Percentiles rank a stretch among this genome's conserved stretches.
Conservation (phyloP, 345 rosid genomes). For the Lumnitzera littorea region DNA sequence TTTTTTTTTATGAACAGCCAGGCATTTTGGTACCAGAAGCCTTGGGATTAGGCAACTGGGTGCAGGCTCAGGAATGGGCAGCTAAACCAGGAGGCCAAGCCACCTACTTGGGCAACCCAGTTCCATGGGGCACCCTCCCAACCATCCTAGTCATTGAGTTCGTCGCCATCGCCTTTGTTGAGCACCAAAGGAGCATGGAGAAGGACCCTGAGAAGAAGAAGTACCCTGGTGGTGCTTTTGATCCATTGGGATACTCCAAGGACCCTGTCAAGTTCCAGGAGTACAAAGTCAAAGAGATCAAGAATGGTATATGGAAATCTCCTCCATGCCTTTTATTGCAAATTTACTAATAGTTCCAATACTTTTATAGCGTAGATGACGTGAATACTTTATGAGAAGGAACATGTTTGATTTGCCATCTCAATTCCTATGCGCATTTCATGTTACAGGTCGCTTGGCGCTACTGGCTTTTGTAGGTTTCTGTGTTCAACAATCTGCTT, state of each 20-base stretch:
- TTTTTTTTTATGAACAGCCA: conserved; percentile 40
- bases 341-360: too few relatives aligned
- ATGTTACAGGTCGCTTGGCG: conserved; percentile 66
- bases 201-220: conserved; percentile 91
- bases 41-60: conserved; percentile 97
- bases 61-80: conserved; percentile 97
- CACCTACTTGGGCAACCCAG: conserved; percentile 87
- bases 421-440: background rate
- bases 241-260: conserved; percentile 92
- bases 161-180: conserved; percentile 76
- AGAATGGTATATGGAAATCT: conserved; percentile 46
- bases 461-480: conserved; percentile 89
- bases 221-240: conserved; percentile 98
- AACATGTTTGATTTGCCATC: too few relatives aligned
- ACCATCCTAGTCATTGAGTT: conserved; percentile 80
- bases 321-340: background rate
- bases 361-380: too few relatives aligned
- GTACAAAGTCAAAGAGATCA: conserved; percentile 86
- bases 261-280: conserved; percentile 91
- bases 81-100: conserved; percentile 96
- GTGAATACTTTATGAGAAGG: too few relatives aligned
- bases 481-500: conserved; percentile 93
- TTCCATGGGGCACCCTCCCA: conserved; percentile 97
- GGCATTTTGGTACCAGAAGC: conserved; percentile 93
- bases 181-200: conserved; percentile 99